These are phyloP conservation scores for Sicyos baderoa DNA, from an alignment of 306 rosid genomes.

Conservation along the genomic window DNA sequence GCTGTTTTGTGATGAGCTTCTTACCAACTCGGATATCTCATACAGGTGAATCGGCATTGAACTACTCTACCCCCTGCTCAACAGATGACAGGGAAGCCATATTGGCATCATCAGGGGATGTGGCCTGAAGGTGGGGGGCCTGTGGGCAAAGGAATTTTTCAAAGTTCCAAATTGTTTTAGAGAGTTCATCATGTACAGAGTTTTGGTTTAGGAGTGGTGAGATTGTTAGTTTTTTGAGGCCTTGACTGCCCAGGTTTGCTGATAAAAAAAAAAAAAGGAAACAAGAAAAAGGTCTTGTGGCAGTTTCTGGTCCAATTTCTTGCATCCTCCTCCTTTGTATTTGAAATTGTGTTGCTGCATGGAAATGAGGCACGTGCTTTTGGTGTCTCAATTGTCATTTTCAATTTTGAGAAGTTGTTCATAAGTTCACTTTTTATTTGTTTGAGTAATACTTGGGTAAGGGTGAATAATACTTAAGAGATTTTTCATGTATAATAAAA, in stretches of 20 bases:
- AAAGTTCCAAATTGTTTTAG: not conserved
- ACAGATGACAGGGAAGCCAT: not conserved
- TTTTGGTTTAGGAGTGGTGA: slow-evolving; percentile 10
- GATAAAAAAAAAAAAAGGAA: too few relatives aligned
- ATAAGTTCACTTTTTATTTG: too few relatives aligned
- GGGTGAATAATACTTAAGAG: too few relatives aligned
- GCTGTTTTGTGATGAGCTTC: not conserved
- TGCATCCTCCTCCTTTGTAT: slow-evolving; percentile 10
- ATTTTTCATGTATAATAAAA: too few relatives aligned
- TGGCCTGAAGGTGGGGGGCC: not conserved
- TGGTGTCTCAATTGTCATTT: too few relatives aligned
- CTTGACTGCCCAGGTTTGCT: slow-evolving; percentile 47
- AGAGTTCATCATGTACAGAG: slow-evolving; percentile 22
- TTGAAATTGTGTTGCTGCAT: too few relatives aligned
- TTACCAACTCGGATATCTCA: not conserved
- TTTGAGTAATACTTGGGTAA: too few relatives aligned
- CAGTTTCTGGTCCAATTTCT: slow-evolving; percentile 28
- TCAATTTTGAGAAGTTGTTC: too few relatives aligned
- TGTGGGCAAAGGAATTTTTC: slow-evolving; percentile 12
- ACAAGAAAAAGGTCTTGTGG: slow-evolving; percentile 39
- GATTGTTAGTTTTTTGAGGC: not conserved
- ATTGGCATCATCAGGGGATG: slow-evolving; percentile 21
- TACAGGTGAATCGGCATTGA: slow-evolving; percentile 54
- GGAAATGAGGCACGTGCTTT: too few relatives aligned
- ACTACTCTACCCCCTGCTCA: slow-evolving; percentile 25